phyloP scores from a whole-genome alignment of 2,329 filamentous ascomycete genomes.

The Colletotrichum karsti region DNA sequence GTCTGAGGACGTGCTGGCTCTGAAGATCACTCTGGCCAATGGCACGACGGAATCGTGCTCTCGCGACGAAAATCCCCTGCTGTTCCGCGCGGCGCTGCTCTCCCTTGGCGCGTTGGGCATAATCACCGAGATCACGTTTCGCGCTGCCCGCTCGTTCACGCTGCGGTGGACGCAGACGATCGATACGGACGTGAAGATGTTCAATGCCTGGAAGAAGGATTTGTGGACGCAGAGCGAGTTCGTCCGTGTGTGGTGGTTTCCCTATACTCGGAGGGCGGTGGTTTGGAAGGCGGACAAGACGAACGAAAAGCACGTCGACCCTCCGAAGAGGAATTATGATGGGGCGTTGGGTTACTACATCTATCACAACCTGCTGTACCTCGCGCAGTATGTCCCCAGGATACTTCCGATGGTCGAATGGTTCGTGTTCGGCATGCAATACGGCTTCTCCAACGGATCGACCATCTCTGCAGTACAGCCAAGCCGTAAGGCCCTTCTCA shows the following conservation, averaged over 20 bases:
- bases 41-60: constrained; percentile 78
- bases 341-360: constrained; percentile 83
- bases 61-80: constrained; percentile 73
- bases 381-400: constrained; percentile 79
- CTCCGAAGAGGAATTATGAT: constrained; percentile 81
- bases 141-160: constrained; percentile 82
- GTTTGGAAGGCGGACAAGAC: constrained; percentile 91
- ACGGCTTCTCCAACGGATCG: constrained; percentile 81
- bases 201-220: constrained; percentile 74
- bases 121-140: constrained; percentile 87
- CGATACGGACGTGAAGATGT: constrained; percentile 72
- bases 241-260: constrained; percentile 97
- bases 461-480: constrained; percentile 81
- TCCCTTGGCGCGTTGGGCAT: constrained; percentile 92
- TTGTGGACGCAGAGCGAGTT: constrained; percentile 90
- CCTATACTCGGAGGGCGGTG: constrained; percentile 87
- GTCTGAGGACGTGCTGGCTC: constrained; percentile 76
- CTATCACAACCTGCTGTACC: constrained; percentile 89
- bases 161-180: constrained; percentile 87
- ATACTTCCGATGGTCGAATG: constrained; percentile 91
- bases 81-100: constrained; percentile 89
- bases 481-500: constrained; percentile 81
- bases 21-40: constrained; percentile 85
- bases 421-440: constrained; percentile 98
- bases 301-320: constrained; percentile 64